Conservation (phyloP, 768 basidiomycete genomes). For the Pleurotus giganteus region DNA sequence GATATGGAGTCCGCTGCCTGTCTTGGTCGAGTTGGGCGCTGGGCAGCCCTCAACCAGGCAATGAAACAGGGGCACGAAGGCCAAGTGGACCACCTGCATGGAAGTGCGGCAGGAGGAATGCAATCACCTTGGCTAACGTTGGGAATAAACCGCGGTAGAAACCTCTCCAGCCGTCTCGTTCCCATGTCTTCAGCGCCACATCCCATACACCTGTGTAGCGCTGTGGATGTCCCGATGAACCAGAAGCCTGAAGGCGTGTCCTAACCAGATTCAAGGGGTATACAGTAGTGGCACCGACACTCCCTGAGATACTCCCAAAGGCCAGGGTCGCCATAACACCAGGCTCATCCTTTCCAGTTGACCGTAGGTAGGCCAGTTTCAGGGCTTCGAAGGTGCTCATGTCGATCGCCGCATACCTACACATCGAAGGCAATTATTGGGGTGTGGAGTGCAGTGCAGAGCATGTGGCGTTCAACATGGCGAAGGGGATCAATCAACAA, state of each 20-base stretch:
- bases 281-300: conserved; percentile 90
- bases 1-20: background rate
- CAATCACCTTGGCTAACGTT: conserved; percentile 81
- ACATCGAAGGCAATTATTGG: background rate
- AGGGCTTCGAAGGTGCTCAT: conserved; percentile 97
- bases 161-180: conserved; percentile 87
- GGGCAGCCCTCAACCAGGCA: too few relatives aligned
- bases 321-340: conserved; percentile 83
- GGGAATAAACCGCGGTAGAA: conserved; percentile 93
- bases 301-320: conserved; percentile 91
- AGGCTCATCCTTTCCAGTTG: conserved; percentile 86
- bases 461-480: background rate
- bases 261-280: conserved; percentile 92
- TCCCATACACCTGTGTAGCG: conserved; percentile 86
- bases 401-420: conserved; percentile 90
- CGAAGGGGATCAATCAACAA: background rate
- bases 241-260: conserved; percentile 94
- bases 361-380: conserved; percentile 85
- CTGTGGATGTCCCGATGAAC: conserved; percentile 93
- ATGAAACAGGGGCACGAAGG: too few relatives aligned
- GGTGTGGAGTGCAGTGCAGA: background rate
- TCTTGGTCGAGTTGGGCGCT: background rate
- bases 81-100: too few relatives aligned
- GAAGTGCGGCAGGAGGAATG: background rate
- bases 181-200: conserved; percentile 76